Conservation (phyloP, 192 early-diverging fungal genomes). For the Coemansia pectinata region DNA sequence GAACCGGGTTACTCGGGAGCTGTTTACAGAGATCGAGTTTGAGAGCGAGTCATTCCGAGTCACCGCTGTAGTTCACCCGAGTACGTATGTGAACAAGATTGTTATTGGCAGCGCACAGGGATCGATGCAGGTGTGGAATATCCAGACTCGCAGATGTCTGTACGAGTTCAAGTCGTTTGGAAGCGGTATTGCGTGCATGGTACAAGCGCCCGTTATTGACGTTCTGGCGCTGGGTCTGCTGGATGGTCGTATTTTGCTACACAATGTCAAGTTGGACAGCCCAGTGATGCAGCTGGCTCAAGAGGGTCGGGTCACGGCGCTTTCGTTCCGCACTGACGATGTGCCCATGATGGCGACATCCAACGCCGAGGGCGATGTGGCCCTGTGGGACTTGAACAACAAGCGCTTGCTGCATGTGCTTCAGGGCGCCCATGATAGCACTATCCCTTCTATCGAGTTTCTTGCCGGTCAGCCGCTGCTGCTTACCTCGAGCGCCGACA, state of each 20-base stretch:
- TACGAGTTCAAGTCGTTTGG: slow-evolving; percentile 80
- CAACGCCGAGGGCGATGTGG: slow-evolving; percentile 83
- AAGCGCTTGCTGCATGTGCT: slow-evolving; percentile 73
- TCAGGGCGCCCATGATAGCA: slow-evolving; percentile 83
- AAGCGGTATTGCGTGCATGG: slow-evolving; percentile 74
- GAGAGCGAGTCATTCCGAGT: slow-evolving; percentile 65
- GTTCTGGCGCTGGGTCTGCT: slow-evolving; percentile 90
- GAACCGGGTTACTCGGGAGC: slow-evolving; percentile 69
- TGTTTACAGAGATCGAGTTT: slow-evolving; percentile 75
- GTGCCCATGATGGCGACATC: slow-evolving; percentile 87
- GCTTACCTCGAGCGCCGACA: slow-evolving; percentile 86
- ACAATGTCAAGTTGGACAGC: slow-evolving; percentile 84
- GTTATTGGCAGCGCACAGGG: slow-evolving; percentile 85
- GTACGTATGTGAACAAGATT: slow-evolving; percentile 98
- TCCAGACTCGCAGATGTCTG: slow-evolving; percentile 69
- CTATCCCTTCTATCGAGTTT: slow-evolving; percentile 76
- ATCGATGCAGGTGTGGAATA: slow-evolving; percentile 93
- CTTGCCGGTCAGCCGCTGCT: slow-evolving; percentile 83
- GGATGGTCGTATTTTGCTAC: slow-evolving; percentile 81
- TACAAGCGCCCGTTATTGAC: slow-evolving; percentile 89
- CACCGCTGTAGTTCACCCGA: slow-evolving; percentile 84
- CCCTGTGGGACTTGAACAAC: slow-evolving; percentile 89
- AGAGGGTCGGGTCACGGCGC: slow-evolving; percentile 84
- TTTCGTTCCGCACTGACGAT: slow-evolving; percentile 90
- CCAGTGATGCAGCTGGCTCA: slow-evolving; percentile 78